Conservation (phyloP, 2,329 filamentous ascomycete species). For the Exophiala bonariae region DNA sequence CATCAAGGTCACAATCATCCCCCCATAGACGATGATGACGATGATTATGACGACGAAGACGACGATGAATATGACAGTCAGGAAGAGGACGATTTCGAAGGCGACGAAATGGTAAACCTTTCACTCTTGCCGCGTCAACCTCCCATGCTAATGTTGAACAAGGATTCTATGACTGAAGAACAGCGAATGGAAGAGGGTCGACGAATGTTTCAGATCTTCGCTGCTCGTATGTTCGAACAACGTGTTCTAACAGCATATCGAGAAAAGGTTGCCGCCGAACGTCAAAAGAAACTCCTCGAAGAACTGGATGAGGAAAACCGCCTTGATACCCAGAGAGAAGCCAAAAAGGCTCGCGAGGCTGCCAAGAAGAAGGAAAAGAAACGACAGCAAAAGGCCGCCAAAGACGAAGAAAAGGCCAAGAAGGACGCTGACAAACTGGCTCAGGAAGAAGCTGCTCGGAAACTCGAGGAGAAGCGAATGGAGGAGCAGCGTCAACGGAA, state of each 20-base stretch:
- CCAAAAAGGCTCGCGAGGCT: conserved; percentile 90
- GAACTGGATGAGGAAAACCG: conserved; percentile 85
- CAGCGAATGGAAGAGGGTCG: conserved; percentile 98
- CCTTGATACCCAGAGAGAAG: conserved; percentile 75
- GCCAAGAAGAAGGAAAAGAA: conserved; percentile 96
- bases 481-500: conserved; percentile 80
- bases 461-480: conserved; percentile 72
- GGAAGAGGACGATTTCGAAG: conserved; percentile 65
- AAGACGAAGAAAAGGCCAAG: conserved; percentile 86
- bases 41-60: conserved; percentile 77
- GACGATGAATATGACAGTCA: conserved; percentile 63
- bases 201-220: conserved; percentile 99
- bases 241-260: conserved; percentile 94
- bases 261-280: conserved; percentile 92
- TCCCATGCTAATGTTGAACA: conserved; percentile 36
- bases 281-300: conserved; percentile 85
- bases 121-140: conserved; percentile 30
- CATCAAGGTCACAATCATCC: conserved; percentile 75
- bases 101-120: conserved; percentile 60
- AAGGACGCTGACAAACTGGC: conserved; percentile 87
- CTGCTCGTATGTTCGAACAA: conserved; percentile 98
- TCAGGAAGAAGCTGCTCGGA: conserved; percentile 75
- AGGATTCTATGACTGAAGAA: conserved; percentile 97
- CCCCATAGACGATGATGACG: conserved; percentile 71
- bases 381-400: conserved; percentile 79